Conservation (phyloP, 2,329 filamentous ascomycete species). For the Pyricularia sp. region DNA sequence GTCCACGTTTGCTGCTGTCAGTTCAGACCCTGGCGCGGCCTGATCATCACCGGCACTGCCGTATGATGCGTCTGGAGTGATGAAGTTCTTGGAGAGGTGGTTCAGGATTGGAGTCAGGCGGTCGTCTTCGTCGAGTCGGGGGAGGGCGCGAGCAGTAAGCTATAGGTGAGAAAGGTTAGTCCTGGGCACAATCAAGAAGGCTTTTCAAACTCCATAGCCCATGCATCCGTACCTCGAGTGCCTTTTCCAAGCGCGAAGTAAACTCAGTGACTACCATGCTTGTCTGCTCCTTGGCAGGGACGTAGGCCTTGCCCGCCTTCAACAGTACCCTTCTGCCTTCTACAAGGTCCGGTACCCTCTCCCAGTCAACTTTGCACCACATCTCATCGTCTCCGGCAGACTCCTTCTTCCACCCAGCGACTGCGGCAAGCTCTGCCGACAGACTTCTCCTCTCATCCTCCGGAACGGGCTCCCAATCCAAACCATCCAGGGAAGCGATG, state of each 20-base stretch:
- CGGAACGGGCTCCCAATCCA: conserved; percentile 76
- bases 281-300: conserved; percentile 76
- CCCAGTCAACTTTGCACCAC: conserved; percentile 98
- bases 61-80: conserved; percentile 81
- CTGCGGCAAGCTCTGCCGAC: conserved; percentile 49
- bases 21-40: conserved; percentile 59
- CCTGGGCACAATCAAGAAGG: conserved; percentile 2
- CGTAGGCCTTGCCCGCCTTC: conserved; percentile 77
- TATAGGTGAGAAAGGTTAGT: conserved; percentile 21
- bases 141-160: conserved; percentile 83
- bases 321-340: conserved; percentile 71
- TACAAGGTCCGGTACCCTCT: conserved; percentile 81
- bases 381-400: conserved; percentile 60
- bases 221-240: conserved; percentile 58
- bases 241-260: conserved; percentile 65
- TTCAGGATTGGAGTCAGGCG: conserved; percentile 61
- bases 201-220: not conserved
- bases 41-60: conserved; percentile 45
- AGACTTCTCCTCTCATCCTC: conserved; percentile 68
- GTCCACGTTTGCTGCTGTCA: conserved; percentile 73
- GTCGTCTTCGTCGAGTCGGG: conserved; percentile 92
- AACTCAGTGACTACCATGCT: conserved; percentile 90
- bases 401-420: conserved; percentile 27
- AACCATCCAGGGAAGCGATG: conserved; percentile 62
- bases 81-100: conserved; percentile 91